phyloP scores from a whole-genome alignment of 2,329 filamentous ascomycete species.

The Penicillium sclerotigenum region DNA sequence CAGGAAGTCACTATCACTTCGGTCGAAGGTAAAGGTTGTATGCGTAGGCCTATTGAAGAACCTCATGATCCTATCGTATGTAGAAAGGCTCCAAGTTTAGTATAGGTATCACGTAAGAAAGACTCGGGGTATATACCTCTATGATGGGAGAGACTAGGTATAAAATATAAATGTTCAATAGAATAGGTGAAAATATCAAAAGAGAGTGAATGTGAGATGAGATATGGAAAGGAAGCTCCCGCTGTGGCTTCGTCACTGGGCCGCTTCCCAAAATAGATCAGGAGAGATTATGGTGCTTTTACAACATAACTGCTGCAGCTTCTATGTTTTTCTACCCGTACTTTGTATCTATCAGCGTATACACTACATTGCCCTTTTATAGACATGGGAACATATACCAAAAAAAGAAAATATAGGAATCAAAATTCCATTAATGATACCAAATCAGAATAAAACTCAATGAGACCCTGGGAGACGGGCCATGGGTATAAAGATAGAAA shows the following conservation, averaged over 20 bases:
- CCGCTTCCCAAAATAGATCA: background rate
- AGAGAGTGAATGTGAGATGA: background rate
- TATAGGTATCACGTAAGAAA: background rate
- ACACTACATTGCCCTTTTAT: too few relatives aligned
- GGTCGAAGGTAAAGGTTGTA: background rate
- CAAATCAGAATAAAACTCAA: too few relatives aligned
- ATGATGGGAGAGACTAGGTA: background rate
- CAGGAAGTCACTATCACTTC: fast-evolving
- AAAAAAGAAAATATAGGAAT: too few relatives aligned
- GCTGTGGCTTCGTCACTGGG: background rate
- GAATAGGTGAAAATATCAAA: background rate
- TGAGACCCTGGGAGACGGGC: too few relatives aligned
- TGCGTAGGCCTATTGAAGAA: too few relatives aligned
- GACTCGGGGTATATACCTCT: background rate
- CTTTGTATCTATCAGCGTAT: too few relatives aligned
- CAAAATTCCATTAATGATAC: too few relatives aligned
- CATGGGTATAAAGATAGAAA: too few relatives aligned
- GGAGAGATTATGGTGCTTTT: too few relatives aligned
- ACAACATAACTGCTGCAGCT: too few relatives aligned
- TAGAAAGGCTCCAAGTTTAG: background rate
- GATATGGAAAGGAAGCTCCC: background rate
- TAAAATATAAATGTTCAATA: background rate
- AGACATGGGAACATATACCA: too few relatives aligned
- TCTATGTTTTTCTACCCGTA: too few relatives aligned
- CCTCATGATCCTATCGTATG: background rate